Percentiles rank a stretch among this genome's conserved stretches.
phyloP scores from a whole-genome alignment of 495 filamentous ascomycete species.

The Podospora tetraspora region DNA sequence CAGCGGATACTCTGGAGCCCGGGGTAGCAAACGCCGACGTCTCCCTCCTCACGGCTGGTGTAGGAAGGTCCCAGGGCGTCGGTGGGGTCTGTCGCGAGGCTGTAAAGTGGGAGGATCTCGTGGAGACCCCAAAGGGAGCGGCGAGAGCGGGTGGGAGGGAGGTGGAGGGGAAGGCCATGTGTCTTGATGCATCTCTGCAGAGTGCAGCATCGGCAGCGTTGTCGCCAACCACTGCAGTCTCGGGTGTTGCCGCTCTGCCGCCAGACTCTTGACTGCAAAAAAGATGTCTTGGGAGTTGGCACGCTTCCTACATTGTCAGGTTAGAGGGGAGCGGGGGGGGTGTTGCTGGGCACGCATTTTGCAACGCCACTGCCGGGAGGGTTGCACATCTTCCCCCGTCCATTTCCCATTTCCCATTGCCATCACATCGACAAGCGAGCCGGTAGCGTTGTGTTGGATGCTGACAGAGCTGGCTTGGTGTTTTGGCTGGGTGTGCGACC shows the following conservation, averaged over 20 bases:
- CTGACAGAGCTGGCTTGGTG: neutral
- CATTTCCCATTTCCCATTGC: neutral
- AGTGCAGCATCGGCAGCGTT: neutral
- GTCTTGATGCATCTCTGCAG: neutral
- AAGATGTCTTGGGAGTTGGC: neutral
- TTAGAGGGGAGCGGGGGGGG: neutral
- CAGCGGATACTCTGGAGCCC: neutral
- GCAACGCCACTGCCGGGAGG: neutral
- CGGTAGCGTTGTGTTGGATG: neutral
- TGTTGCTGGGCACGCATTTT: neutral
- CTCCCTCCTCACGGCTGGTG: neutral
- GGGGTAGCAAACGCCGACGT: neutral
- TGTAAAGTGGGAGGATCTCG: neutral
- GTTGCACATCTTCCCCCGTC: neutral
- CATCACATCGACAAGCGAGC: neutral
- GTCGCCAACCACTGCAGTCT: neutral
- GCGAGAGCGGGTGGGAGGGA: neutral
- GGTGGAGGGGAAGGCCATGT: neutral
- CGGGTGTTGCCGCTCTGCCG: neutral
- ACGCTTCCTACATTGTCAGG: neutral
- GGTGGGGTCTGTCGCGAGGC: neutral
- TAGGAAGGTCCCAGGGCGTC: neutral
- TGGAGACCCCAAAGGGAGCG: neutral
- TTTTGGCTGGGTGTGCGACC: neutral
- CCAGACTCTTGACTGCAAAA: neutral